phyloP scores from a whole-genome alignment of 352 stramenopile genomes.

The Phytophthora syringae region DNA sequence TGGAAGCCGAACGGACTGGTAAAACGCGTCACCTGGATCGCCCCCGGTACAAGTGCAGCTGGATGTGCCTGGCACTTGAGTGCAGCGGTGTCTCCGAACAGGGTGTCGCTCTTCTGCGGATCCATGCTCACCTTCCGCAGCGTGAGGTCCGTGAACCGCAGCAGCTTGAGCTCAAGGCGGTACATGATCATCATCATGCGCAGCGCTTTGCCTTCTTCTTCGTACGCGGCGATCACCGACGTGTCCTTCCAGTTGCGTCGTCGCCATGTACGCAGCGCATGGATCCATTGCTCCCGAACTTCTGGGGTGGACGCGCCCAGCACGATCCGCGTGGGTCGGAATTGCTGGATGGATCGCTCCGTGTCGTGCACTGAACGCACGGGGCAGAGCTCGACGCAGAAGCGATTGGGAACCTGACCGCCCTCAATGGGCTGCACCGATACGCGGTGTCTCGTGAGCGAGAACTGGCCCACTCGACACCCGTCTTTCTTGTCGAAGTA shows the following conservation, averaged over 20 bases:
- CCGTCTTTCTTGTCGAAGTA: constrained; percentile 81
- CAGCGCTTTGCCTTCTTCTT: constrained; percentile 72
- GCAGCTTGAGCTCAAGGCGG: constrained; percentile 66
- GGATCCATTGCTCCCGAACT: constrained; percentile 65
- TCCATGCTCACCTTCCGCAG: constrained; percentile 54
- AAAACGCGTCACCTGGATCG: constrained; percentile 43
- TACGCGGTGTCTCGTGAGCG: constrained; percentile 75
- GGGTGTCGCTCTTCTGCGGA: constrained; percentile 12
- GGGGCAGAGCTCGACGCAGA: constrained; percentile 72
- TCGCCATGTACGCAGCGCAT: constrained; percentile 75
- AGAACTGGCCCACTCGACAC: constrained; percentile 74
- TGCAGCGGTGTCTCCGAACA: constrained; percentile 6
- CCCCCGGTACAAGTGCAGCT: constrained; percentile 16
- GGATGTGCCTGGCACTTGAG: constrained; percentile 31
- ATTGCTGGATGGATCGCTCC: constrained; percentile 71
- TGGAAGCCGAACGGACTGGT: constrained; percentile 37
- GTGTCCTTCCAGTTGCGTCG: constrained; percentile 81
- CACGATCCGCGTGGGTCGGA: constrained; percentile 58
- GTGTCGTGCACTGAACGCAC: constrained; percentile 81
- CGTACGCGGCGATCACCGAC: constrained; percentile 59
- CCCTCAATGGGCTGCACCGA: constrained; percentile 49
- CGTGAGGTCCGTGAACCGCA: constrained; percentile 50
- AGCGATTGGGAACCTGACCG: constrained; percentile 63
- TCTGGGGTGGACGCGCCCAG: constrained; percentile 62
- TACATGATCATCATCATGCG: constrained; percentile 76